phyloP scores from a whole-genome alignment of 2,329 filamentous ascomycete genomes.

The Xylariaceae sp. region DNA sequence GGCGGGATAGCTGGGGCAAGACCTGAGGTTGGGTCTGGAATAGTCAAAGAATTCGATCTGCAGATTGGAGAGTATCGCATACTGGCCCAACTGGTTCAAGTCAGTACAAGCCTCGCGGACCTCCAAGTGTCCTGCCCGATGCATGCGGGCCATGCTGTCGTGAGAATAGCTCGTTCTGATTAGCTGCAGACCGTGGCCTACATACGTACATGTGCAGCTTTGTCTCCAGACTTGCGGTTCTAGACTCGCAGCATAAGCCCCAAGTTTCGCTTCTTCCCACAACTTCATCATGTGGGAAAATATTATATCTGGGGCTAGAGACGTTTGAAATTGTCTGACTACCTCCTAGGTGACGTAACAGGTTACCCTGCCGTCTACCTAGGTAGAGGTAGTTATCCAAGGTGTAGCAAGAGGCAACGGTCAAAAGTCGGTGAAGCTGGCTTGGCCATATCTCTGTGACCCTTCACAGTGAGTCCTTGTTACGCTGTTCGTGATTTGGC shows the following conservation, averaged over 20 bases:
- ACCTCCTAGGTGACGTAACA: too few relatives aligned
- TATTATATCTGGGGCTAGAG: neutral
- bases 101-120: slow-evolving; percentile 10
- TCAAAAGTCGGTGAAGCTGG: slow-evolving; percentile 32
- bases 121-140: slow-evolving; percentile 15
- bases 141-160: neutral
- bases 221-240: slow-evolving; percentile 15
- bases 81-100: too few relatives aligned
- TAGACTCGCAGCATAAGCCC: slow-evolving; percentile 11
- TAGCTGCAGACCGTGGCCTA: too few relatives aligned
- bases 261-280: slow-evolving; percentile 10
- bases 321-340: too few relatives aligned
- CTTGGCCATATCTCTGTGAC: slow-evolving; percentile 1
- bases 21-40: too few relatives aligned
- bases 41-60: too few relatives aligned
- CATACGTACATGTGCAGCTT: neutral
- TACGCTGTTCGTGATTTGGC: too few relatives aligned
- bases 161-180: neutral
- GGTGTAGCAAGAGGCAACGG: neutral
- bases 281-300: neutral
- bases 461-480: too few relatives aligned
- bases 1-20: neutral
- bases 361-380: too few relatives aligned
- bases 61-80: too few relatives aligned
- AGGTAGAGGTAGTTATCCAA: too few relatives aligned